Base-by-base conservation (phyloP, 805 yeast species). In the Teunomyces stri region DNA sequence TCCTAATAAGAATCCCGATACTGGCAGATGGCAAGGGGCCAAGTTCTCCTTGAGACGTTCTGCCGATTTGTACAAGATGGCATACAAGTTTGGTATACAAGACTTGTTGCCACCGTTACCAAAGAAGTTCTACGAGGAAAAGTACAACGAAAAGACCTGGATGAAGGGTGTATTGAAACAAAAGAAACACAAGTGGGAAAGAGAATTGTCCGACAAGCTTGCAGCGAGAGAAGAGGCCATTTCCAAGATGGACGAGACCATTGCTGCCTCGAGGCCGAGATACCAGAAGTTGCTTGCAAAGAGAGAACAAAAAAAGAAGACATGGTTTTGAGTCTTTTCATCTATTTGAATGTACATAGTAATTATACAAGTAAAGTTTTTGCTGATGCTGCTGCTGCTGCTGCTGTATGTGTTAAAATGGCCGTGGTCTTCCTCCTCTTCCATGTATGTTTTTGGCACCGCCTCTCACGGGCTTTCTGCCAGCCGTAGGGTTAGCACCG, bases 131-230 rank as follows among this genome's bases (percentile, higher is more conserved):
- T 88, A 78, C 69, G 82, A 81, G 60, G 94, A 88, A 52, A 89
- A 87, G 66, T 87, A 84, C 66, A 75, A 78, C 38, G 74, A 78
- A 51, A 85, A 86, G 72, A 77, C 77, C 60, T 78, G 84, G 66
- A 78, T 88, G 81, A 81, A 79, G 59, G 96, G 96, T 66, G 87
- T 87, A 21, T 64, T 81, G 59, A 72, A 70, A 60, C 95, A 89
- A 58, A 89, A 89, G 79, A 87, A 89, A 38, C 85, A 82, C 56
- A 85, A 84, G 68, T 81, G 89, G 78, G 96, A 90, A 66, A 78
- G 89, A 64, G 78, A 76, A 38, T 74, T 75, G 49, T 81, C 73
- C 10, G 81, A 68, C 18, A 84, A 89, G 65, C 70, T 79, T 65
- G 72, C 72, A 51, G 79, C 76, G 57, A 82, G 87, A 65, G 72